These are phyloP conservation scores for Erodium trifolium DNA, from an alignment of 441 rosid species.

Conservation along the genomic window DNA sequence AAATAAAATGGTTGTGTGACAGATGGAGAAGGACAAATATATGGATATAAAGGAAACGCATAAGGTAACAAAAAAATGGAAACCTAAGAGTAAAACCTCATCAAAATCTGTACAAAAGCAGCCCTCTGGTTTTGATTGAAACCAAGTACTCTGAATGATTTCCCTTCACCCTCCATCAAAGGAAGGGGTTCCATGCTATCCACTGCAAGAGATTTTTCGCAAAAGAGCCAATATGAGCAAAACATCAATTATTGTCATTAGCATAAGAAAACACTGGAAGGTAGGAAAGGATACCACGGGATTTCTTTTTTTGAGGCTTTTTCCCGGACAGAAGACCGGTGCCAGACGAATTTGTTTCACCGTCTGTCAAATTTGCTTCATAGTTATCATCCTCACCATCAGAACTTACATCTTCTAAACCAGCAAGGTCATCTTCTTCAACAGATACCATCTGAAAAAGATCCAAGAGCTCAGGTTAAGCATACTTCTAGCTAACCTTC, in stretches of 20 bases:
- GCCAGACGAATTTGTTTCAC: conserved; percentile 67
- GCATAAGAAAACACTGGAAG: conserved; percentile 11
- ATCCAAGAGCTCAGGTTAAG: conserved; percentile 8
- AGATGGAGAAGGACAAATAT: neutral
- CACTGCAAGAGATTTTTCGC: conserved; percentile 27
- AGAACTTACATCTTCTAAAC: conserved; percentile 90
- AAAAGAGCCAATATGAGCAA: conserved; percentile 17
- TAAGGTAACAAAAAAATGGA: conserved; percentile 7
- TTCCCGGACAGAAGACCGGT: conserved; percentile 19
- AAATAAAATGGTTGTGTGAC: neutral
- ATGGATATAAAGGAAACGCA: conserved; percentile 8
- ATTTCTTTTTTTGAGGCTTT: conserved; percentile 60
- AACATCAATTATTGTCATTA: conserved; percentile 10
- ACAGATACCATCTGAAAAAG: conserved; percentile 82
- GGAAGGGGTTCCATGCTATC: conserved; percentile 71
- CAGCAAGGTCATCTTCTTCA: conserved; percentile 99
- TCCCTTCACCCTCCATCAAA: conserved; percentile 98
- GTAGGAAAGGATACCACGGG: conserved; percentile 44
- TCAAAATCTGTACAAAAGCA: conserved; percentile 79
- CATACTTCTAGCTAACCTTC: neutral
- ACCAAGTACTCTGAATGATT: conserved; percentile 86
- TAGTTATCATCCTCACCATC: conserved; percentile 94
- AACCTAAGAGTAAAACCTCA: conserved; percentile 51
- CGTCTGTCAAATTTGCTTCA: conserved; percentile 88
- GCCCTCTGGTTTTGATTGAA: conserved; percentile 96